phyloP scores from a whole-genome alignment of 495 filamentous ascomycete species.

The Podospora pseudopauciseta region DNA sequence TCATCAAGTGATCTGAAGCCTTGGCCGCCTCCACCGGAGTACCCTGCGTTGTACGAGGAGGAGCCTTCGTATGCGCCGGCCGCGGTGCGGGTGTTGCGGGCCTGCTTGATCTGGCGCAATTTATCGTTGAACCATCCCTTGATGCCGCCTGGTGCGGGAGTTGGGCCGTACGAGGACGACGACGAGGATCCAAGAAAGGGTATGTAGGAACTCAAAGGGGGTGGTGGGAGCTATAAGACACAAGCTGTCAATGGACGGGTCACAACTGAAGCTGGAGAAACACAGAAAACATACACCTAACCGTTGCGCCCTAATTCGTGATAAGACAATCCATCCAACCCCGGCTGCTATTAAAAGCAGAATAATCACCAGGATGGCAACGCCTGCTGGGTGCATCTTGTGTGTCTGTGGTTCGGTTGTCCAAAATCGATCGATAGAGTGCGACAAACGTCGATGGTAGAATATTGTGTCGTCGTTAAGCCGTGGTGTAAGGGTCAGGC shows the following conservation, averaged over 20 bases:
- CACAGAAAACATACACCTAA: conserved; percentile 50
- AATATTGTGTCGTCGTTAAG: background rate
- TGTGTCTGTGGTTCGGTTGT: background rate
- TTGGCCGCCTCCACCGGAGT: conserved; percentile 25
- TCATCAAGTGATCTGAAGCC: conserved; percentile 56
- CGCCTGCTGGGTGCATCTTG: conserved; percentile 42
- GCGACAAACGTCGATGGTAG: background rate
- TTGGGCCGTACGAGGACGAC: conserved; percentile 35
- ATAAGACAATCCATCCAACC: conserved; percentile 52
- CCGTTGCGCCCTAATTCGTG: conserved; percentile 57
- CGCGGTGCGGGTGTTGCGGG: conserved; percentile 51
- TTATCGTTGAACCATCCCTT: conserved; percentile 56
- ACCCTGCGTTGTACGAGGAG: conserved; percentile 15
- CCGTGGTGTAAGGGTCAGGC: background rate
- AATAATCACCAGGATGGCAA: conserved; percentile 50
- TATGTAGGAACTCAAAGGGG: conserved; percentile 59
- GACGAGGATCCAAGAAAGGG: conserved; percentile 43
- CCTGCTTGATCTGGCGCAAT: conserved; percentile 44
- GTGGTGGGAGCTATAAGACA: conserved; percentile 52
- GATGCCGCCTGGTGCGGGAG: conserved; percentile 56
- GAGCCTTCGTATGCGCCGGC: conserved; percentile 60
- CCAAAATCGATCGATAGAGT: background rate
- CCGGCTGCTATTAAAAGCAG: conserved; percentile 44
- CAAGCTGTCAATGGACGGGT: background rate
- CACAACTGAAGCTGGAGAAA: background rate